phyloP scores from a whole-genome alignment of 1,284 basidiomycete species.

The Cryptococcus sp. region DNA sequence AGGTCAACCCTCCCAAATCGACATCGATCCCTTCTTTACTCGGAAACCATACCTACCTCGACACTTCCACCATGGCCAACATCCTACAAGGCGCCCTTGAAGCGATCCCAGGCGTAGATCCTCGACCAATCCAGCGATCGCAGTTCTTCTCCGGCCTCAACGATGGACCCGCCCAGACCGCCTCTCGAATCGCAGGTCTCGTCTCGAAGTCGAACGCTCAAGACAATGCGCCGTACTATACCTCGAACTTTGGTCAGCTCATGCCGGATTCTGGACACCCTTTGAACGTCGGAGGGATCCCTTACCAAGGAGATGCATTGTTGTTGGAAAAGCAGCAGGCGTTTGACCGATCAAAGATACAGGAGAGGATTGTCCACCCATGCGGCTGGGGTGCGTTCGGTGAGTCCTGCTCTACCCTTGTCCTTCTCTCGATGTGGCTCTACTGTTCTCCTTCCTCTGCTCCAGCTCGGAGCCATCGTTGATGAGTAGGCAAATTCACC shows the following conservation, averaged over 20 bases:
- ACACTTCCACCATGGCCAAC: slow-evolving; percentile 23
- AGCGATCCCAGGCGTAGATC: slow-evolving; percentile 36
- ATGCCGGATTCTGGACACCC: slow-evolving; percentile 32
- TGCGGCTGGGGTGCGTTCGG: slow-evolving; percentile 40
- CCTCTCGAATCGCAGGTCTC: slow-evolving; percentile 36
- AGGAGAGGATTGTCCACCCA: slow-evolving; percentile 41
- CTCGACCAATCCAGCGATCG: slow-evolving; percentile 31
- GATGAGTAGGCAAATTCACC: slow-evolving; percentile 14
- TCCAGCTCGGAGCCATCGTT: neutral
- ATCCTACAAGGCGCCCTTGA: slow-evolving; percentile 35
- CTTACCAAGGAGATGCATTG: slow-evolving; percentile 34
- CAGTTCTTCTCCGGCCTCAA: slow-evolving; percentile 39
- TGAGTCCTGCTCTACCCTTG: neutral
- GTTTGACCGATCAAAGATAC: slow-evolving; percentile 36
- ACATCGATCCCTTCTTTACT: no score
- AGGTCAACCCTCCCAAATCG: no score
- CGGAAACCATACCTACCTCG: slow-evolving; percentile 4
- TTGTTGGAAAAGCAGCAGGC: slow-evolving; percentile 43
- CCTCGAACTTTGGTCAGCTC: slow-evolving; percentile 41
- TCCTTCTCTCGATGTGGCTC: no score
- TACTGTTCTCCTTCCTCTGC: no score
- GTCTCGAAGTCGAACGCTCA: slow-evolving; percentile 26
- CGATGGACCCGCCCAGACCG: slow-evolving; percentile 37
- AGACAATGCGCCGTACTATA: slow-evolving; percentile 36
- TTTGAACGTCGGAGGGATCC: slow-evolving; percentile 40